Percentiles rank a stretch among this genome's conserved stretches.
Evolutionary conservation across 352 stramenopile species (phyloP).

Genomic region (Globisporangium polare): DNA sequence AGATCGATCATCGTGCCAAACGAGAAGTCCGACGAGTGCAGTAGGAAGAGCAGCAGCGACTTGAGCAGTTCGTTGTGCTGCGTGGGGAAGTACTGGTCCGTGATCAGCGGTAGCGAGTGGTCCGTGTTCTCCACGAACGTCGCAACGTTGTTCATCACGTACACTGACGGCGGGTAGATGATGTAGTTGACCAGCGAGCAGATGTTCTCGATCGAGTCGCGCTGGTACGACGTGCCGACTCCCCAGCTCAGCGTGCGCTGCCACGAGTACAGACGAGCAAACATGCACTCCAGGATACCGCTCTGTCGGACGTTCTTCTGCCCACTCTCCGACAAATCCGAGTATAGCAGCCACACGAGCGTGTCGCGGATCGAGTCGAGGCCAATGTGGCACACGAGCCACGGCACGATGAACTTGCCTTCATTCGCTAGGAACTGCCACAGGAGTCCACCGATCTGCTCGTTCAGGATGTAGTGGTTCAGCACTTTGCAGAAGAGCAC

Average conservation of each 20-base stretch:
- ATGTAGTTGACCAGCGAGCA: slow-evolving; percentile 85
- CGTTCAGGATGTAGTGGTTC: slow-evolving; percentile 76
- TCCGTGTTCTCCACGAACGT: slow-evolving; percentile 87
- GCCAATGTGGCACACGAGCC: slow-evolving; percentile 77
- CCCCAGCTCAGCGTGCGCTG: slow-evolving; percentile 82
- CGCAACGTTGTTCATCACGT: slow-evolving; percentile 79
- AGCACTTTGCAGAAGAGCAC: slow-evolving; percentile 86
- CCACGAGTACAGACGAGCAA: slow-evolving; percentile 75
- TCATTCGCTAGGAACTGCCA: slow-evolving; percentile 66
- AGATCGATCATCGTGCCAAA: slow-evolving; percentile 77
- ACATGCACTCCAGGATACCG: slow-evolving; percentile 70
- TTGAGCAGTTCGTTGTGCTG: slow-evolving; percentile 83
- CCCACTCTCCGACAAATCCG: slow-evolving; percentile 64
- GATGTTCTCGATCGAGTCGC: slow-evolving; percentile 86
- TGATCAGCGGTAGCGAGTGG: slow-evolving; percentile 77
- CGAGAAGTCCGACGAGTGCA: slow-evolving; percentile 58
- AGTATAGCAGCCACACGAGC: slow-evolving; percentile 82
- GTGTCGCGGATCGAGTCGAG: slow-evolving; percentile 83
- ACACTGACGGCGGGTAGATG: slow-evolving; percentile 80
- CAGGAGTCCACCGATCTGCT: slow-evolving; percentile 64
- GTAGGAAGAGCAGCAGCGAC: slow-evolving; percentile 65
- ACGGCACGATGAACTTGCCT: slow-evolving; percentile 65
- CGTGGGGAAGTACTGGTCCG: slow-evolving; percentile 69
- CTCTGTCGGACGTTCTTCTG: slow-evolving; percentile 66
- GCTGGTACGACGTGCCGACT: slow-evolving; percentile 78